A percentile compares a stretch with the other conserved stretches of the same genome.
These are phyloP conservation scores for Eremothecium sinecaudum DNA, from an alignment of 1,139 yeast genomes.

Conservation along the genomic window DNA sequence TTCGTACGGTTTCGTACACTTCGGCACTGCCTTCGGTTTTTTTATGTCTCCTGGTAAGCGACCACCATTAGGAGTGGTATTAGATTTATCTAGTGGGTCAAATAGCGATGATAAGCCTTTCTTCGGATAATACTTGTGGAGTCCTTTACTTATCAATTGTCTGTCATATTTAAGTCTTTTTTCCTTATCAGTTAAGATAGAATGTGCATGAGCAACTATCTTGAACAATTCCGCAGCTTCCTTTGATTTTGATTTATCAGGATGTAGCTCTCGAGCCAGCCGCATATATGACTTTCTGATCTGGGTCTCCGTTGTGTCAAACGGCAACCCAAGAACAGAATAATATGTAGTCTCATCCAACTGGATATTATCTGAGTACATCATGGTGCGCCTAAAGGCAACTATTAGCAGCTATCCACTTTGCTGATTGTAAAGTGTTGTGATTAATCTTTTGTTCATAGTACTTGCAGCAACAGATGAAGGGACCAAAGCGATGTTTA, in stretches of 20 bases:
- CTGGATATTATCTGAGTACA: slow-evolving; percentile 8
- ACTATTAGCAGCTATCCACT: background rate
- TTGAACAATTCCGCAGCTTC: slow-evolving; percentile 27
- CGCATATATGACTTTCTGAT: slow-evolving; percentile 28
- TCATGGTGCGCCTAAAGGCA: background rate
- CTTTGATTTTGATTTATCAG: slow-evolving; percentile 27
- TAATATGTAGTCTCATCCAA: slow-evolving; percentile 28
- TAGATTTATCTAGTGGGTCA: background rate
- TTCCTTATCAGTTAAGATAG: slow-evolving; percentile 22
- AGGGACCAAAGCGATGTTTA: background rate
- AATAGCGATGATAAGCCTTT: slow-evolving; percentile 2
- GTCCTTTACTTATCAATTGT: slow-evolving; percentile 15
- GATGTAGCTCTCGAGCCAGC: slow-evolving; percentile 28
- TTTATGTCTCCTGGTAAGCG: background rate
- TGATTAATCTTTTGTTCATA: background rate
- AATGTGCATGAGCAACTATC: slow-evolving; percentile 27
- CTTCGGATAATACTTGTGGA: slow-evolving; percentile 14
- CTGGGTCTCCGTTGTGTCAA: slow-evolving; percentile 21
- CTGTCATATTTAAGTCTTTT: slow-evolving; percentile 19
- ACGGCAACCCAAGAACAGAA: slow-evolving; percentile 23
- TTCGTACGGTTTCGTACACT: slow-evolving; percentile 24
- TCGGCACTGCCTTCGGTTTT: slow-evolving; percentile 4
- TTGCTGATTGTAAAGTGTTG: background rate
- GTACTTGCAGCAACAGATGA: too few species aligned
- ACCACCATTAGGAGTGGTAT: background rate